A percentile compares a stretch with the other conserved stretches of the same genome.
Evolutionary conservation across 176 grass and related monocot species (phyloP).

Genomic region (Ananas comosus): DNA sequence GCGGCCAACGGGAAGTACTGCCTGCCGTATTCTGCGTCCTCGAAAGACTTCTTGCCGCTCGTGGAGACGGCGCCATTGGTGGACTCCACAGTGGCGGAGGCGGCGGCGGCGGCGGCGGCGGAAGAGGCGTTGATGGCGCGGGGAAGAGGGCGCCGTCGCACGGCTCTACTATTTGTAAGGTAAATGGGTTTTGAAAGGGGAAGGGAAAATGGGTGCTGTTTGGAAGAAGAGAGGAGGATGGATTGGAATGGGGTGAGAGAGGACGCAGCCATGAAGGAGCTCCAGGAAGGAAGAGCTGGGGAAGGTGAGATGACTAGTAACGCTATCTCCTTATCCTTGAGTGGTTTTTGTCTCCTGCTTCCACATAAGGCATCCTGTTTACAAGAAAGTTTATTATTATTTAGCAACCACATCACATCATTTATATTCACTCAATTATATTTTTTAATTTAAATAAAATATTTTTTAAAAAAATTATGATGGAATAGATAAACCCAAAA

Average conservation of each 20-base stretch:
- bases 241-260: slow-evolving; percentile 41
- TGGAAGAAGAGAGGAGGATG: slow-evolving; percentile 30
- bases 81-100: slow-evolving; percentile 49
- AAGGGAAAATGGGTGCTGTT: neutral
- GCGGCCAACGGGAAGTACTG: slow-evolving; percentile 88
- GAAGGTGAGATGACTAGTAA: neutral
- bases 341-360: too few species aligned
- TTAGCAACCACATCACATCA: too few species aligned
- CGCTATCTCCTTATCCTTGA: too few species aligned
- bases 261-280: slow-evolving; percentile 40
- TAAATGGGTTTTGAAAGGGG: neutral
- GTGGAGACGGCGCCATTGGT: slow-evolving; percentile 50
- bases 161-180: neutral
- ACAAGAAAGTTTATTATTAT: too few species aligned
- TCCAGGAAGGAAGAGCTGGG: neutral
- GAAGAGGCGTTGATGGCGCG: neutral
- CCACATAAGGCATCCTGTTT: too few species aligned
- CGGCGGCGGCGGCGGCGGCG: slow-evolving; percentile 11
- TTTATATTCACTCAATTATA: too few species aligned
- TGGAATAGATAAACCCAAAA: too few species aligned
- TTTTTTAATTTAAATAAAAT: too few species aligned
- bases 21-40: slow-evolving; percentile 41
- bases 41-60: slow-evolving; percentile 5
- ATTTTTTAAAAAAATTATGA: too few species aligned
- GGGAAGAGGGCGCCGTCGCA: neutral